phyloP scores from a whole-genome alignment of 208 protist genomes.

The Leishmania guyanensis region DNA sequence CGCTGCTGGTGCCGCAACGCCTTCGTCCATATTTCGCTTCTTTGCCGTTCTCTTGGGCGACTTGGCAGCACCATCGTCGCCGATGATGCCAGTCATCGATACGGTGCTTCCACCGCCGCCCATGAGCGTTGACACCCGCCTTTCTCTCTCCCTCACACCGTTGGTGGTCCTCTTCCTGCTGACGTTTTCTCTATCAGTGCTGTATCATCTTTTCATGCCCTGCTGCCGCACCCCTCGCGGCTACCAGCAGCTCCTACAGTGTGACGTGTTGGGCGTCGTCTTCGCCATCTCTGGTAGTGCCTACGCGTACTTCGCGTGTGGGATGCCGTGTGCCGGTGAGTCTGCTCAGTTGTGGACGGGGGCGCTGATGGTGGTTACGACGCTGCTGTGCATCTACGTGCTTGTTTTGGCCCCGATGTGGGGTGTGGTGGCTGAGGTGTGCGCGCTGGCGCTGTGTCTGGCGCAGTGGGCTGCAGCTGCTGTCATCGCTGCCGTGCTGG shows the following conservation, averaged over 20 bases:
- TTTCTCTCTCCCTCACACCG: constrained; percentile 20
- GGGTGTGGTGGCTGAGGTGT: constrained; percentile 4
- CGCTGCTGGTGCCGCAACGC: not conserved
- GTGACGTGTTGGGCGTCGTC: constrained; percentile 54
- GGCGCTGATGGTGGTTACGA: constrained; percentile 16
- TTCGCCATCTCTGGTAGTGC: constrained; percentile 49
- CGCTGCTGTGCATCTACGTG: constrained; percentile 33
- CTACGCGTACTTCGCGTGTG: constrained; percentile 44
- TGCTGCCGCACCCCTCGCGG: constrained; percentile 37
- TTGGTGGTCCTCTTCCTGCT: constrained; percentile 30
- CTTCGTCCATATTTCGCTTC: not conserved
- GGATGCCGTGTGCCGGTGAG: constrained; percentile 36
- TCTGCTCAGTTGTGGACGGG: constrained; percentile 5
- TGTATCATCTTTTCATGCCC: constrained; percentile 72
- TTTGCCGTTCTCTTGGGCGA: not conserved
- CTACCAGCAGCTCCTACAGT: constrained; percentile 63
- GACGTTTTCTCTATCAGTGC: constrained; percentile 55
- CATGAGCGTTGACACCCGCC: constrained; percentile 12
- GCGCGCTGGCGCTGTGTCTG: not conserved
- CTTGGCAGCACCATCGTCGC: not conserved
- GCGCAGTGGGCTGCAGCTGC: constrained; percentile 11
- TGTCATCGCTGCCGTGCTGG: constrained; percentile 2
- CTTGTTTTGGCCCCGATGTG: constrained; percentile 37
- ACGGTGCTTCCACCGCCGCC: not conserved
- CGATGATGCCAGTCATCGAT: not conserved